Evolutionary conservation across 2,329 filamentous ascomycete genomes (phyloP), one percentile per base, ranked within the genome.

Genomic region (Botrytis hyacinthi): DNA sequence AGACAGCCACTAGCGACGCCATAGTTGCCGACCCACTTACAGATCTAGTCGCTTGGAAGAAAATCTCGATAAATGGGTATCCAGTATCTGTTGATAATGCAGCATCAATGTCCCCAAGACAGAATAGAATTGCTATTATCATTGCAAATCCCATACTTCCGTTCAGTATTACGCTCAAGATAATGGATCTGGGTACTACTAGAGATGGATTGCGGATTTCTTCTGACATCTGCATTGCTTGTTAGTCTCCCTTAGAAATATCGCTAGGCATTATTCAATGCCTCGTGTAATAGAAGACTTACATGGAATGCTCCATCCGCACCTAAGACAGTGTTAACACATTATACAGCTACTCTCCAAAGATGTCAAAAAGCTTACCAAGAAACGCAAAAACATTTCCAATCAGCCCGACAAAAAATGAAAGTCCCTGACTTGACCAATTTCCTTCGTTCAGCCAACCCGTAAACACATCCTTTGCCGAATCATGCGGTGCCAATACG

Each of bases 31-130:
- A 83, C 0, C 83, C 86, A 1, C 80, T 81, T 4, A 79, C 77
- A n/a, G 69, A 73, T 80, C 88, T 84, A 8, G 84, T 83, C 16
- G 84, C 85, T 3, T 85, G 84, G 1, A 83, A 84, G 73, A 89
- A 88, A 54, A 89, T 84, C 40, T 86, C 83, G 76, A 86, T 82
- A 79, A 87, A 84, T 4, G 87, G 84, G 0, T 83, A 83, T 14
- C 84, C 85, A 0, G 81, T 79, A 0, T 83, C 80, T 16, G 26
- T 73, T 3, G 78, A 72, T 12, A 87, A 78, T 1, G 84, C 80
- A 60, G 77, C 78, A 4, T 80, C 79, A 20, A 83, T 74, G 26
- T 79, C 78, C 0, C 77, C 80, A 42, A 83, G 79, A 7, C 81
- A 80, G 22, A 83, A 83, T n/a, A 80, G 76, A 44, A 81, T 79